phyloP scores from a whole-genome alignment of 2,329 filamentous ascomycete species.

The Hirsutella thompsonii region DNA sequence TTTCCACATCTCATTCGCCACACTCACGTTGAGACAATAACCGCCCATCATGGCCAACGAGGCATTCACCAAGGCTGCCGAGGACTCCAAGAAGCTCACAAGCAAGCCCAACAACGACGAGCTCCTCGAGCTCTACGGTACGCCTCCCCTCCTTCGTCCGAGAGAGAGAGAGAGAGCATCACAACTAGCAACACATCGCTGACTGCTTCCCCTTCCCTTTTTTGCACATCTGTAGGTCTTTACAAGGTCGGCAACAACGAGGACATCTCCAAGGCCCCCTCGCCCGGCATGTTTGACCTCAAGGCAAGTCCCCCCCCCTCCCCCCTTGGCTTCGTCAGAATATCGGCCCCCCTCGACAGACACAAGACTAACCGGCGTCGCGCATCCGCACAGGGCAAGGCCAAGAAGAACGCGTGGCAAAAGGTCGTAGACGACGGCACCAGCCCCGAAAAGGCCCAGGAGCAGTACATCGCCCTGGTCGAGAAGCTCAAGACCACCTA shows the following conservation, averaged over 20 bases:
- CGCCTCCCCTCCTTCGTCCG: conserved; percentile 9
- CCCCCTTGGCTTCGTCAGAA: neutral
- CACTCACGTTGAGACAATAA: no score
- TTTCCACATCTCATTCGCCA: neutral
- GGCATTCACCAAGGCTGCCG: conserved; percentile 43
- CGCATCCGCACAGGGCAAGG: conserved; percentile 50
- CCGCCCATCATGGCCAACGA: conserved; percentile 26
- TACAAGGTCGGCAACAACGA: conserved; percentile 47
- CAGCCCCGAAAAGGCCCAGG: conserved; percentile 55
- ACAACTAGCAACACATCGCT: no score
- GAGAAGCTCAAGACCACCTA: conserved; percentile 58
- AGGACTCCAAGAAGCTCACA: conserved; percentile 55
- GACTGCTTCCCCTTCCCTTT: neutral
- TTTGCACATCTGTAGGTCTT: conserved; percentile 27
- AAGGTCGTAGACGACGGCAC: conserved; percentile 50
- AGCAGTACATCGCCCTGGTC: conserved; percentile 61
- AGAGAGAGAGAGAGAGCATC: no score
- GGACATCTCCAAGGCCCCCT: conserved; percentile 40
- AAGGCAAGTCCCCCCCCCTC: conserved; percentile 30
- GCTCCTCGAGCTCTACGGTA: conserved; percentile 50
- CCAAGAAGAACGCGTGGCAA: conserved; percentile 70
- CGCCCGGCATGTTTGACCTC: conserved; percentile 58
- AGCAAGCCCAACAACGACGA: conserved; percentile 51
- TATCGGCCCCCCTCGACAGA: neutral
- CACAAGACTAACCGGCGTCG: neutral